phyloP scores from a whole-genome alignment of 2,329 filamentous ascomycete genomes.

The Cryphonectria japonica region DNA sequence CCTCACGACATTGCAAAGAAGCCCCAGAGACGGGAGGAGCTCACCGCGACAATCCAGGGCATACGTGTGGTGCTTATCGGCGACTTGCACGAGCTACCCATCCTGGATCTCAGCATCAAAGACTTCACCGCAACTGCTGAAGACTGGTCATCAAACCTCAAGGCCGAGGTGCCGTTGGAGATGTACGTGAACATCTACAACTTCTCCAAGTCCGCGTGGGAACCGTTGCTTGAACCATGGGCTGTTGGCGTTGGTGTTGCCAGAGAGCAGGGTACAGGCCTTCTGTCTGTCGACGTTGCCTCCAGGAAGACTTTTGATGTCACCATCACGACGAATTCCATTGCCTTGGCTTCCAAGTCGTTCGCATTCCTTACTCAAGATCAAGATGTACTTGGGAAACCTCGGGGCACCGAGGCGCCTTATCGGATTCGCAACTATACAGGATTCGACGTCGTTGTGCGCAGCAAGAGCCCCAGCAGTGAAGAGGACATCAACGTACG shows the following conservation, averaged over 20 bases:
- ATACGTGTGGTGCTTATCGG: conserved; percentile 93
- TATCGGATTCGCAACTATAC: conserved; percentile 96
- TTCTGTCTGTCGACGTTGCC: conserved; percentile 80
- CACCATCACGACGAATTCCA: conserved; percentile 89
- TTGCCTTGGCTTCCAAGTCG: conserved; percentile 90
- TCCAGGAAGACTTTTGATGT: conserved; percentile 92
- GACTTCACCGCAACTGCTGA: conserved; percentile 82
- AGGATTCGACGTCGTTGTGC: conserved; percentile 85
- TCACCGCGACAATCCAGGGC: conserved; percentile 85
- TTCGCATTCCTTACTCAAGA: conserved; percentile 86
- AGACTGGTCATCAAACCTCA: conserved; percentile 89
- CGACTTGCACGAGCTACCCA: conserved; percentile 91
- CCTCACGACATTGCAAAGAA: conserved; percentile 40
- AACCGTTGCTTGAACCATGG: conserved; percentile 95
- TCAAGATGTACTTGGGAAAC: conserved; percentile 91
- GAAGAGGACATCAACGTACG: conserved; percentile 75
- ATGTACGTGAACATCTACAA: conserved; percentile 98
- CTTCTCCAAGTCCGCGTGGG: conserved; percentile 98
- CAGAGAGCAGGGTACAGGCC: conserved; percentile 73
- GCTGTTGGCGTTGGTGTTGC: conserved; percentile 88
- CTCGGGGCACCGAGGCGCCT: conserved; percentile 86
- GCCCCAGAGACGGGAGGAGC: conserved; percentile 64
- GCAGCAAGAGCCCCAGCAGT: conserved; percentile 70
- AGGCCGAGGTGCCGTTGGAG: conserved; percentile 86
- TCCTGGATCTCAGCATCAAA: conserved; percentile 92